phyloP scores from a whole-genome alignment of 768 basidiomycete species.

The Trametes coccinea region DNA sequence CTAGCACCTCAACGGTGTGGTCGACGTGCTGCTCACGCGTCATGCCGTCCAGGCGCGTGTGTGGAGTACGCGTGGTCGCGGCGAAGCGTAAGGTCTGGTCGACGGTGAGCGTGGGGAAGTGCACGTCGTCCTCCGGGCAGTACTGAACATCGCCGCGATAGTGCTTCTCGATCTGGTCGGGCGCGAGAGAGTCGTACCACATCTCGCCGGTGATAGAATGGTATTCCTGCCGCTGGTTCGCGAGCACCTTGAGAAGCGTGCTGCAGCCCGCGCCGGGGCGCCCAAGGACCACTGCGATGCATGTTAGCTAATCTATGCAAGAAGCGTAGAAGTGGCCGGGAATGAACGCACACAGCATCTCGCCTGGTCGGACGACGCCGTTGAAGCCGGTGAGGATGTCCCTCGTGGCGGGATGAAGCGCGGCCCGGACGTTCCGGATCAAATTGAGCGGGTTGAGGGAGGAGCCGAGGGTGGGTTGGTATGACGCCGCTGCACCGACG shows the following conservation, averaged over 20 bases:
- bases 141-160: slow-evolving; percentile 83
- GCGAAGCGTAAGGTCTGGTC: slow-evolving; percentile 74
- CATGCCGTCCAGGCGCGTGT: slow-evolving; percentile 44
- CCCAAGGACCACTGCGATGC: slow-evolving; percentile 72
- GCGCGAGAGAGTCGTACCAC: slow-evolving; percentile 72
- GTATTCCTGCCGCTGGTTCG: slow-evolving; percentile 73
- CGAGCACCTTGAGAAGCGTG: slow-evolving; percentile 78
- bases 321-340: neutral
- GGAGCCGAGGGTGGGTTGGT: slow-evolving; percentile 63
- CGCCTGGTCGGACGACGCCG: slow-evolving; percentile 59
- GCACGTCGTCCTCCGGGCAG: slow-evolving; percentile 82
- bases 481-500: slow-evolving; percentile 53
- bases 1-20: slow-evolving; percentile 50
- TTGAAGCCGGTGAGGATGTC: slow-evolving; percentile 55
- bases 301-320: neutral
- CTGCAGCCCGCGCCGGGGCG: slow-evolving; percentile 85
- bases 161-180: slow-evolving; percentile 59
- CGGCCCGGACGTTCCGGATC: slow-evolving; percentile 42
- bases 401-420: slow-evolving; percentile 61
- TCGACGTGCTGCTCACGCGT: slow-evolving; percentile 46
- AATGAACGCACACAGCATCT: slow-evolving; percentile 63
- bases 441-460: slow-evolving; percentile 54
- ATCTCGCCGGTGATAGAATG: slow-evolving; percentile 69
- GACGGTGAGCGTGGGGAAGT: slow-evolving; percentile 83
- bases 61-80: slow-evolving; percentile 67